phyloP scores from a whole-genome alignment of 73 alveolate genomes.

The Paraurostyla sp. region DNA sequence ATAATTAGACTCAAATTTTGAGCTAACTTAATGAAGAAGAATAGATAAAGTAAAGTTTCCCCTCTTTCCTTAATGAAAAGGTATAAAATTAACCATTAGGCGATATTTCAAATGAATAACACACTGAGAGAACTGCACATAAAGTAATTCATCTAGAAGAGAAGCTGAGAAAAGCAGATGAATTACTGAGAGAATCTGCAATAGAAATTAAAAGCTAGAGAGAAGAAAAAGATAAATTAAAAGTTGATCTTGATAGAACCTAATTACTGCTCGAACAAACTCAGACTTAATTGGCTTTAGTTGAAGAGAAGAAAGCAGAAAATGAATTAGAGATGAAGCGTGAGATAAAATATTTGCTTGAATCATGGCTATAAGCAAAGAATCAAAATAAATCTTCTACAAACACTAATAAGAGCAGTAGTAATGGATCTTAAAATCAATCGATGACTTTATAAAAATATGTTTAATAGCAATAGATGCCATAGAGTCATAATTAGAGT shows the following conservation, averaged over 20 bases:
- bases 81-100: background rate
- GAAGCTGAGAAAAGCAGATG: conserved; percentile 61
- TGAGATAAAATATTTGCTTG: conserved; percentile 51
- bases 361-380: conserved; percentile 9
- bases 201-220: conserved; percentile 42
- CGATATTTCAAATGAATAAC: conserved; percentile 10
- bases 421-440: background rate
- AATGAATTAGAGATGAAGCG: conserved; percentile 53
- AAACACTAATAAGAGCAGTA: background rate
- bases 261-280: conserved; percentile 16
- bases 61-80: conserved; percentile 28
- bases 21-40: conserved; percentile 12
- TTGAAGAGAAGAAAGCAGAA: conserved; percentile 63
- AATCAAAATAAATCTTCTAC: background rate
- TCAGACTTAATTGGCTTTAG: conserved; percentile 32
- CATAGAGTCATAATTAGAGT: conserved; percentile 11
- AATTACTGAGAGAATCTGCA: conserved; percentile 59
- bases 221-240: conserved; percentile 27
- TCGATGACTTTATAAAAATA: background rate
- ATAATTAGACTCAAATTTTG: background rate
- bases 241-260: conserved; percentile 21
- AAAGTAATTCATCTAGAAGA: conserved; percentile 6
- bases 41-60: background rate
- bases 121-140: conserved; percentile 30
- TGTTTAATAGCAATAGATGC: background rate